Evolutionary conservation across 495 filamentous ascomycete species (phyloP), one percentile per base, ranked within the genome.

Genomic region (Stereocaulon alpinum): DNA sequence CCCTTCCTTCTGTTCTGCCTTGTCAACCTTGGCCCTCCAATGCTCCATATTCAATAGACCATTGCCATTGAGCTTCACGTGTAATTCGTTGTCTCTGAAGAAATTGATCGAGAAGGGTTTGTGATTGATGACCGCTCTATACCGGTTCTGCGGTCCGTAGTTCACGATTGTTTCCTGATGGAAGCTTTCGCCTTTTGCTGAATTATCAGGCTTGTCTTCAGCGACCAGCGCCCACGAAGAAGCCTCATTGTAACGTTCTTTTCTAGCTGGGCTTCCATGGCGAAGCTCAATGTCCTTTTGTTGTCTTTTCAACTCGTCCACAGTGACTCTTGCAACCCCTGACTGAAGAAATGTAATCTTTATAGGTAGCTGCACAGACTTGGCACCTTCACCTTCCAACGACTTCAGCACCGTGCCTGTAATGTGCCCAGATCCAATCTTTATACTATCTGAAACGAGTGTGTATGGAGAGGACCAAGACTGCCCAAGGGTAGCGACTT

Each of bases 11-110:
- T 71, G 75, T 12, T 77, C 72, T 24, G 72, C 65, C 66, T 80
- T 77, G 53, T 96, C 92, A 7, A 87, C 74, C 79, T 95, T 96
- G 7, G 86, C 80, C 60, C 93, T 80, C 93, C 93, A 98, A 69
- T 97, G 94, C 69, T 98, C 93, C 66, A 97, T 69, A 64, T 96
- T 97, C 71, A 97, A 66, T 59, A 93, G 71, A 6, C 91, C 92
- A 15, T 86, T 82, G 61, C 91, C 84, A 70, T 97, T 97, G 65
- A 98, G 75, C 64, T 86, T 86, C 59, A 96, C 79, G 54, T 97
- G 88, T n/a, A 84, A 85, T 62, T 82, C 73, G 17, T 85, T 89
- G 62, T 91, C 87, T 42, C 91, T 77, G 67, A 88, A 82, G 70
- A 98, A 97, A 18, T 93, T 83, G 53, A 95, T 77, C 11, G 76